Base-by-base conservation (phyloP, 2,329 filamentous ascomycete species). In the Fusarium dlaminii region DNA sequence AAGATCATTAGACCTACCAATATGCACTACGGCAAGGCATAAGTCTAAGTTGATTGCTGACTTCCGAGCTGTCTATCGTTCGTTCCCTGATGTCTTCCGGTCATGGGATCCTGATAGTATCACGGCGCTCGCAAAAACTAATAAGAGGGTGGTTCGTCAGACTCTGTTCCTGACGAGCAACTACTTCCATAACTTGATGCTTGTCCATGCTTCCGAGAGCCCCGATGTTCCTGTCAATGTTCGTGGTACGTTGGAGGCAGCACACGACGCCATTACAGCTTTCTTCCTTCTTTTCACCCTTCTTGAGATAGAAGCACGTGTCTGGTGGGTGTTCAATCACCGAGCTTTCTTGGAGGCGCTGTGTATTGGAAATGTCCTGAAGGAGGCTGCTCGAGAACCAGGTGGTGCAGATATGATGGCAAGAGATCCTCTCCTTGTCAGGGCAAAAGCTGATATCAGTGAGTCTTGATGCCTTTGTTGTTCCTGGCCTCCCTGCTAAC, bases 321-420 rank as follows among this genome's bases (percentile, higher is more conserved):
- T 95, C 2, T 95, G 93, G 93, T 96, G 93, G 93, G 92, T 94
- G 2, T 94, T 95, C 75, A 93, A 94, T 80, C 93, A 95, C 79
- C 86, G 93, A 3, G 93, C 93, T 1, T 95, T 95, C 78, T 86
- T 95, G 59, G 93, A 95, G 84, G 92, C 92, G 37, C 80, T 91
- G 78, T 93, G 90, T 82, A 93, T 93, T 54, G 89, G 89, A 29
- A 88, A 87, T 70, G 86, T 91, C 30, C 80, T 92, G 65, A 83
- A 86, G 45, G 88, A 91, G 79, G 84, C 86, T 27, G 78, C 81
- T 7, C 84, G 83, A 43, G 86, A 88, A 69, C 82, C 84, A 15
- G 82, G 82, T 1, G 86, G 84, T 5, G 81, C 81, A 40, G 88
- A 89, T 37, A 76, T 83, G 30, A 77, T 88, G 52, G 78, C 76